Evolutionary conservation across 1,284 basidiomycete genomes (phyloP), one percentile per base, ranked within the genome.

Genomic region (Fomes fomentarius): DNA sequence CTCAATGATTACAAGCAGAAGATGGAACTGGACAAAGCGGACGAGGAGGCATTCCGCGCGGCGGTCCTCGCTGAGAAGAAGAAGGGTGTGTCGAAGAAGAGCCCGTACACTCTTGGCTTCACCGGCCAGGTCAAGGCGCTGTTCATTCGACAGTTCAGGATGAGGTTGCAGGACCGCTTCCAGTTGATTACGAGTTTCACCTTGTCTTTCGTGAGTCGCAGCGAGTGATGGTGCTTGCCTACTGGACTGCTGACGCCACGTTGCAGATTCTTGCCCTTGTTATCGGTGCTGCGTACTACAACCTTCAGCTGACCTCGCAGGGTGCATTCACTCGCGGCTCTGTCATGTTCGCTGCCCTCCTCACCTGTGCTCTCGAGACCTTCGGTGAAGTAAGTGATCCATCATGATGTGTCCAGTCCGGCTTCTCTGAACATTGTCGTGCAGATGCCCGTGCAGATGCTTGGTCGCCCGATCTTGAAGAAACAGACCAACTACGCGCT

Each of bases 281-380:
- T 47, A 79, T 91, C 61, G 93, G 93, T 31, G 85, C 81, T 17
- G 84, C 87, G 14, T 95, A 84, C 74, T 83, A 85, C 64, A 82
- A 90, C 50, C 79, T 91, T 28, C 89, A 91, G 3, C 63, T 79
- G 15, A 87, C 89, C 0, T 84, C 93, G 8, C 80, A 81, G 33
- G 93, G 93, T 34, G 91, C 89, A 0, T 96, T 96, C 74, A 94
- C 93, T 19, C 84, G 93, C 59, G 94, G 93, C 26, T 85, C 91
- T 72, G 84, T 93, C 39, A 84, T 96, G 50, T 95, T 95, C 71
- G 69, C 76, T 47, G 85, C 85, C 45, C 74, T 94, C 55, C 72
- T 95, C 26, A 88, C 89, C 25, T 88, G 85, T 50, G 84, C 83
- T 64, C 75, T 94, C 52, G 87, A 88, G 66, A 89, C 90, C 1